Base-by-base conservation (phyloP, 306 rosid genomes). In the Medicago lupulina region DNA sequence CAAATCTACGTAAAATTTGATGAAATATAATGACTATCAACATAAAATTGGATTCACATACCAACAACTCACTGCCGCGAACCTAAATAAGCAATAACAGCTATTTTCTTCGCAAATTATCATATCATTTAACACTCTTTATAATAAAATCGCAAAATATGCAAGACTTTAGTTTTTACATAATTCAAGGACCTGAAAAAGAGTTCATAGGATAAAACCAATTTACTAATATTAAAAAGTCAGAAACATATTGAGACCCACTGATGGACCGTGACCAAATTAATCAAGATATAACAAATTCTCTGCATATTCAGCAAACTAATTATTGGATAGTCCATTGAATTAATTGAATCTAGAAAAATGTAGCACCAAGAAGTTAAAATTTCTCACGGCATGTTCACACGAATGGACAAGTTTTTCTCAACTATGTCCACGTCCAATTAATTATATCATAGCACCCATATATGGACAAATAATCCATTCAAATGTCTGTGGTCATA, bases 261-360 rank as follows among this genome's bases (percentile, higher is more conserved):
- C 2, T 5, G 38, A 57, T 60, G 77, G 80, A 69, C 28, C 78
- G 54, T 71, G 78, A 63, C 75, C 70, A 36, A 64, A 82, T 9
- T 47, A 61, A 62, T 70, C 23, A 71, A 8, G 64, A 50, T 46
- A 41, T 11, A 11, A 0, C 3, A 0, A 78, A 7, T 19, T 15
- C 34, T 21, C 18, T 21, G 31, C 21, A 0, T 13, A 40, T 68
- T 38, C 1, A 38, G n/a, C 4, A 12, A 47, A 18, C 19, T 65
- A 50, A 41, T 62, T 50, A 41, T 68, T 60, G 76, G 79, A 76
- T 76, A 80, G 43, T 80, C 50, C 80, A 80, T 47, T 71, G 87
- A 71, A 83, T 62, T 60, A 25, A 63, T 67, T 1, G 8, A 59
- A 40, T 1, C 51, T 3, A 51, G 31, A 72, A 76, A 44, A 36